Conservation (phyloP, 2,329 filamentous ascomycete species). For the Epichloe coenophiala region DNA sequence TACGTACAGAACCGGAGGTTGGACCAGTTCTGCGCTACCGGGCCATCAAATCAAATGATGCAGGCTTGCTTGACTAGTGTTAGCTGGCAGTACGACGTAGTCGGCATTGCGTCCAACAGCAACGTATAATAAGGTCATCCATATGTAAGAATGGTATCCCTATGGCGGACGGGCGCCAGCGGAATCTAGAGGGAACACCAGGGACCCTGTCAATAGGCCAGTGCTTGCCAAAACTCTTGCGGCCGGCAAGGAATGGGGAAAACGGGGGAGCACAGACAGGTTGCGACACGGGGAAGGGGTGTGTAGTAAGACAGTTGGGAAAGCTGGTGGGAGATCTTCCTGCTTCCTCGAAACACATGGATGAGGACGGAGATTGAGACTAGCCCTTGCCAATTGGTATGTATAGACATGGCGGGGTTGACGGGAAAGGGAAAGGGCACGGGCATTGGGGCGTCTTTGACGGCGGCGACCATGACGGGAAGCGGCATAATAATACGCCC, state of each 20-base stretch:
- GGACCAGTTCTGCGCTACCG: neutral
- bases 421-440: neutral
- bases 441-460: neutral
- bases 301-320: no score
- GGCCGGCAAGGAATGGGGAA: neutral
- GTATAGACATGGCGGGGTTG: neutral
- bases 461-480: neutral
- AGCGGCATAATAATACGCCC: neutral
- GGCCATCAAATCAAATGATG: neutral
- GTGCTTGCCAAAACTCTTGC: neutral
- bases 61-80: neutral
- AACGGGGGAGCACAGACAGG: neutral
- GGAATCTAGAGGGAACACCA: neutral
- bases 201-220: neutral
- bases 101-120: neutral
- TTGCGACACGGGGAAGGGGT: neutral
- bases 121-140: neutral
- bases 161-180: neutral
- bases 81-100: constrained; percentile 1
- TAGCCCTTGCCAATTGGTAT: neutral
- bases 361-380: neutral
- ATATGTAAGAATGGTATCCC: neutral
- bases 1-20: neutral
- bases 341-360: neutral
- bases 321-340: neutral